phyloP scores from a whole-genome alignment of 2,329 filamentous ascomycete species.

The Penicillium occitanis region DNA sequence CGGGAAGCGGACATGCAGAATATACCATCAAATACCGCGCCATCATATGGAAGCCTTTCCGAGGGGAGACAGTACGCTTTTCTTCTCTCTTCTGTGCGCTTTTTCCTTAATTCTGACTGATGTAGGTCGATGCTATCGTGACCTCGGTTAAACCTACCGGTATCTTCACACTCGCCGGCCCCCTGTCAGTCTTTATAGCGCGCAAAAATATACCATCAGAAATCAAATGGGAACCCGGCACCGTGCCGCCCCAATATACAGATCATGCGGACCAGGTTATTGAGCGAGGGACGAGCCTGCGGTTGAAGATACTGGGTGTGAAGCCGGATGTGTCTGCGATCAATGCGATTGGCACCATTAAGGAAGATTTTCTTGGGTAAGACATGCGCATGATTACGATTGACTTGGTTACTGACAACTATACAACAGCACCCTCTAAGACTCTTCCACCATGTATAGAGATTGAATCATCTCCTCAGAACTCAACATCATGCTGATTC shows the following conservation, averaged over 20 bases:
- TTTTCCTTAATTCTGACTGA: constrained; percentile 32
- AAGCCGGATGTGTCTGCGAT: constrained; percentile 92
- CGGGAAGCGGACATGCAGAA: constrained; percentile 86
- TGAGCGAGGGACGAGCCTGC: constrained; percentile 88
- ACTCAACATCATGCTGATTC: not conserved
- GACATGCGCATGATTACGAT: constrained; percentile 21
- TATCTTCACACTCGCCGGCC: constrained; percentile 64
- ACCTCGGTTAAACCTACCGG: constrained; percentile 84
- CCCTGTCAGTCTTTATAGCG: constrained; percentile 51
- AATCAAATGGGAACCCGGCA: constrained; percentile 92
- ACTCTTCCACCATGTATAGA: not conserved
- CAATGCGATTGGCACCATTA: constrained; percentile 97
- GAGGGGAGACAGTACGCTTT: constrained; percentile 84
- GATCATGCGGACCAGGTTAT: constrained; percentile 93
- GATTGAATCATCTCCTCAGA: not conserved
- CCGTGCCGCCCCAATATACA: constrained; percentile 93
- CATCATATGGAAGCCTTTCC: constrained; percentile 96
- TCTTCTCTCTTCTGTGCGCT: constrained; percentile 14
- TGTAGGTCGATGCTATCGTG: constrained; percentile 90
- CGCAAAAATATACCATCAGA: constrained; percentile 76
- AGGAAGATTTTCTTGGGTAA: constrained; percentile 62
- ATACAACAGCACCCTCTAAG: constrained; percentile 11
- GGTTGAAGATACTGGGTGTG: constrained; percentile 90
- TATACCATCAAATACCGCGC: constrained; percentile 94
- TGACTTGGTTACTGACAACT: not conserved